Evolutionary conservation across 306 rosid species (phyloP), one percentile per base, ranked within the genome.

Genomic region (Castanea sativa): DNA sequence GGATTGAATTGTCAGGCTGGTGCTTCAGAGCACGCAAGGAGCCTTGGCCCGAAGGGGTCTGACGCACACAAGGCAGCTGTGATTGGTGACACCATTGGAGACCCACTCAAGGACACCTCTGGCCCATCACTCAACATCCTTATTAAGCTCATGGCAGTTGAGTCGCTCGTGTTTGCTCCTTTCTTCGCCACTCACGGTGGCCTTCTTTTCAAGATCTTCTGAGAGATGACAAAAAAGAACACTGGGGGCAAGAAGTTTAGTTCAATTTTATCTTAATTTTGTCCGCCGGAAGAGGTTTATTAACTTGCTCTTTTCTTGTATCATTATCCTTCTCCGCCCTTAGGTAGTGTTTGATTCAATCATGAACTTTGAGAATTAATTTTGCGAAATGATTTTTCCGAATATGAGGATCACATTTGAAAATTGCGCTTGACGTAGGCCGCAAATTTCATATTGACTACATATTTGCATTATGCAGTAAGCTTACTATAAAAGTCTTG

Each of bases 41-140:
- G 76, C 58, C 85, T 90, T 43, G 94, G 94, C 6, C 94, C 94
- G 1, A 90, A 90, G 74, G 94, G 91, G 4, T 90, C 92, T 2
- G 94, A 87, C 2, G 90, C 94, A 25, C 92, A 88, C 88, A 88
- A 91, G 85, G 95, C 91, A 52, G 91, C 92, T 58, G 95, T 91
- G 45, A 91, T 91, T 16, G 95, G 95, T 2, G 95, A 91, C 81
- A 91, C 92, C 85, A 91, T 91, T 51, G 92, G 95, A 68, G 95
- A 90, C 81, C 92, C 91, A 3, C 91, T 88, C 8, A 90, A 88
- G 86, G 94, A 90, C 73, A 90, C 94, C 32, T 90, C 94, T 1
- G 94, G 95, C 25, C 95, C 92, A 25, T 91, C 95, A 19, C 95
- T 91, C 56, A 91, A 91, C 88, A 88, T 91, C 74, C 92, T 88